These are phyloP conservation scores for Physcia stellaris DNA, from an alignment of 495 filamentous ascomycete species.

Conservation along the genomic window DNA sequence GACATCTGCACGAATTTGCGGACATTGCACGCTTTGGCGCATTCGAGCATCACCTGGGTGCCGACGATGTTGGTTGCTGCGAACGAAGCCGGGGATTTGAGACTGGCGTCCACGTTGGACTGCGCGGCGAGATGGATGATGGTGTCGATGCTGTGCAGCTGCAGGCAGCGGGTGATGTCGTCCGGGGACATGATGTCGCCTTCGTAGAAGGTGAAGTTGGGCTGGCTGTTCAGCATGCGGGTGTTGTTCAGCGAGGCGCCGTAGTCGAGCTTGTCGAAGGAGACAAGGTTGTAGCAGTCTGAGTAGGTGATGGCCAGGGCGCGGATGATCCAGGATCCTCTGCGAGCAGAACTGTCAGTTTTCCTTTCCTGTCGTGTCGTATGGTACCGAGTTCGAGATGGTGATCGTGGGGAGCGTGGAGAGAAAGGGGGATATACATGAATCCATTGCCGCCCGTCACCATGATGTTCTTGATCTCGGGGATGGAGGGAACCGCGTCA, in stretches of 20 bases:
- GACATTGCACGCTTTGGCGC: conserved; percentile 47
- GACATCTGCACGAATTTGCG: conserved; percentile 58
- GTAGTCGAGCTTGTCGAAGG: conserved; percentile 66
- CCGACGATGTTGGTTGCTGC: conserved; percentile 60
- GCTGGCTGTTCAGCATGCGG: conserved; percentile 37
- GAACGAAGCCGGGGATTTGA: conserved; percentile 58
- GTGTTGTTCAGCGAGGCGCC: conserved; percentile 62
- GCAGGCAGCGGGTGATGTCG: conserved; percentile 44
- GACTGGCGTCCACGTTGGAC: conserved; percentile 59
- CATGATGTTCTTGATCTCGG: conserved; percentile 4
- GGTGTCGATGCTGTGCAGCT: conserved; percentile 52
- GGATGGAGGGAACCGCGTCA: background rate
- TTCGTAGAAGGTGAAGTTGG: conserved; percentile 63
- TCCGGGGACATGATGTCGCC: conserved; percentile 52
- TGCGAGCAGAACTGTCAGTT: too few relatives aligned
- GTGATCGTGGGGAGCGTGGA: too few relatives aligned
- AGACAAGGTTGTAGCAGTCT: conserved; percentile 55
- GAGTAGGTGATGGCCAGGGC: conserved; percentile 55
- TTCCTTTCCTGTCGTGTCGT: too few relatives aligned
- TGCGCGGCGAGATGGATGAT: conserved; percentile 68
- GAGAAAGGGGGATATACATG: conserved; percentile 2
- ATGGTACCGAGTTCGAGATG: too few relatives aligned
- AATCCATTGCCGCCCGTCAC: conserved; percentile 7
- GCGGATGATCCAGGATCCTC: conserved; percentile 60
- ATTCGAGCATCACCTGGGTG: conserved; percentile 59